These are phyloP conservation scores for Groenewaldozyma salmanticensis DNA, from an alignment of 805 yeast genomes.

Conservation along the genomic window DNA sequence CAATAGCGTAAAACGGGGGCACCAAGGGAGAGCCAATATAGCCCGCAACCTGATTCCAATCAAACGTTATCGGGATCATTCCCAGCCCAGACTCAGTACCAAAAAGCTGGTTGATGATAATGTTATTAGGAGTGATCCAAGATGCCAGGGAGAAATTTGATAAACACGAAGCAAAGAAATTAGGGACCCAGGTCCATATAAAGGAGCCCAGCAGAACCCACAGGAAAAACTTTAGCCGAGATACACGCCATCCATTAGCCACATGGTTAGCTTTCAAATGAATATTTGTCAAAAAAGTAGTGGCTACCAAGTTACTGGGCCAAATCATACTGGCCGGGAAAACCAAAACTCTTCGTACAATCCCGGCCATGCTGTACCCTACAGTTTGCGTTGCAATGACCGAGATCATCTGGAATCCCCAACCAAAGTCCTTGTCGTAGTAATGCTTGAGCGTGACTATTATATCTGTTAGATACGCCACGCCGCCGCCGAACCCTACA, in stretches of 20 bases:
- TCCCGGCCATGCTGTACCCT: slow-evolving; percentile 61
- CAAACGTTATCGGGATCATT: slow-evolving; percentile 55
- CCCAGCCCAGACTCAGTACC: slow-evolving; percentile 58
- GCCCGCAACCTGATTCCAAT: slow-evolving; percentile 53
- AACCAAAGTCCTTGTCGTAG: slow-evolving; percentile 35
- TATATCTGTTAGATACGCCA: slow-evolving; percentile 51
- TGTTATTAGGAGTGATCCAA: slow-evolving; percentile 54
- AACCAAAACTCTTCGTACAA: slow-evolving; percentile 48
- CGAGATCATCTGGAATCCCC: slow-evolving; percentile 47
- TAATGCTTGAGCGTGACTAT: slow-evolving; percentile 42
- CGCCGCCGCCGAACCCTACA: slow-evolving; percentile 33
- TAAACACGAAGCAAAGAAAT: slow-evolving; percentile 47
- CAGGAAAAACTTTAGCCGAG: slow-evolving; percentile 41
- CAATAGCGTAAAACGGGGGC: slow-evolving; percentile 44
- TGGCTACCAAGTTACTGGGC: slow-evolving; percentile 56
- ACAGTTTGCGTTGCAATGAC: slow-evolving; percentile 49
- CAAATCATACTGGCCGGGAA: slow-evolving; percentile 59
- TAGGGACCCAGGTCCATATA: slow-evolving; percentile 53
- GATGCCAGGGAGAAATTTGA: slow-evolving; percentile 50
- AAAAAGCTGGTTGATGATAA: slow-evolving; percentile 53
- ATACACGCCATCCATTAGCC: slow-evolving; percentile 53
- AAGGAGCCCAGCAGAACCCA: slow-evolving; percentile 33
- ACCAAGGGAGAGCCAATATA: slow-evolving; percentile 54
- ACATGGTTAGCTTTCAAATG: slow-evolving; percentile 39
- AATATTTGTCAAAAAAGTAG: slow-evolving; percentile 48